Evolutionary conservation across 306 rosid genomes (phyloP), one percentile per base, ranked within the genome.

Genomic region (Cercis canadensis): DNA sequence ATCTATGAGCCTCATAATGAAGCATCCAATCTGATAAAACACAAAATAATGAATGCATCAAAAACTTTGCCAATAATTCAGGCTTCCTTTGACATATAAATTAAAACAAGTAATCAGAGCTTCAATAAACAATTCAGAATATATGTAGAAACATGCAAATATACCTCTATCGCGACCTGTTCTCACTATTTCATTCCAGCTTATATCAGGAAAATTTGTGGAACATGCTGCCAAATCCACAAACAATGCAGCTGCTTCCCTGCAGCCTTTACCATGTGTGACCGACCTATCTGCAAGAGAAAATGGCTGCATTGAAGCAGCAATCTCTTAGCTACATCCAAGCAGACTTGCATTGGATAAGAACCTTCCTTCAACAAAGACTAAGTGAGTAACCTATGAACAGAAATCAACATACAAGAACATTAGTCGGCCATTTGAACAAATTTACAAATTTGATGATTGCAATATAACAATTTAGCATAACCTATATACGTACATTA

Each of bases 341-440:
- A 39, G 46, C 41, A 34, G 55, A 47, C 67, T 14, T 65, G 12
- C 52, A 46, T 4, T 31, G 34, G 18, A 57, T 17, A 67, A 50
- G 49, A 51, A 29, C 32, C 49, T 58, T 59, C 72, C 64, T 18
- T 74, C 49, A 43, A 19, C n/a, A n/a, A n/a, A n/a, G n/a, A n/a
- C n/a, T n/a, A n/a, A n/a, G n/a, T n/a, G 21, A 50, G 19, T 50
- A 47, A 51, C 70, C 74, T 75, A 62, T 29, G 16, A 62, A 75
- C 43, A 75, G 54, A 75, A 29, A 67, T 7, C 34, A 67, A 29
- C 15, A 78, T 10, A 47, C 24, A 49, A 32, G 24, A 36, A 24
- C 15, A 51, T 72, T 21, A 18, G 52, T 57, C 65, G 43, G 39
- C 46, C 37, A 51, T 15, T 58, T 14, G 34, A 72, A 78, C 69